These are phyloP conservation scores for Boletus insuetus DNA, from an alignment of 768 basidiomycete genomes.

Conservation along the genomic window DNA sequence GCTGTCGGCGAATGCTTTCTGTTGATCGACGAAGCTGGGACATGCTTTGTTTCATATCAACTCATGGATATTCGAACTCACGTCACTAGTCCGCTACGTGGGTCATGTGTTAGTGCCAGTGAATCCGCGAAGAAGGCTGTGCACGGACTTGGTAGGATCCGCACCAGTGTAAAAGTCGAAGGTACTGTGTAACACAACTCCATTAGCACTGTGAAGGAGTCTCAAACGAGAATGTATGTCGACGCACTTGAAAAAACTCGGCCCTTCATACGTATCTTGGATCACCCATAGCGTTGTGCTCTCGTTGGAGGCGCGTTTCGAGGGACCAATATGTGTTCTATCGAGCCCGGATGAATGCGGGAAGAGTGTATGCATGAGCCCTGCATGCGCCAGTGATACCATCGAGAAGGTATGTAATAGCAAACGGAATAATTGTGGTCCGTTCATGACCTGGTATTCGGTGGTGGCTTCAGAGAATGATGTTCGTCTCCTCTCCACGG, in stretches of 20 bases:
- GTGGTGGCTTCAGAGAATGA: slow-evolving; percentile 8
- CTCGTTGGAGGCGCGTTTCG: slow-evolving; percentile 14
- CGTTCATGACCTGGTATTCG: slow-evolving; percentile 4
- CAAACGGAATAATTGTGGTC: slow-evolving; percentile 3
- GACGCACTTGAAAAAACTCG: slow-evolving; percentile 67
- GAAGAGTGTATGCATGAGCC: slow-evolving; percentile 2
- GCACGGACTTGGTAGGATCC: slow-evolving; percentile 62
- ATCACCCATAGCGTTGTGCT: slow-evolving; percentile 60
- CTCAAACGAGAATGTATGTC: slow-evolving; percentile 3
- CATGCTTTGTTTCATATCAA: slow-evolving; percentile 7
- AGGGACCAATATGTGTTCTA: slow-evolving; percentile 1
- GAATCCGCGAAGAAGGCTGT: slow-evolving; percentile 5
- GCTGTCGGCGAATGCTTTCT: slow-evolving; percentile 48
- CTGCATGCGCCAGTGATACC: slow-evolving; percentile 13
- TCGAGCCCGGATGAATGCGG: background rate
- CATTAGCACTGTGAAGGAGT: slow-evolving; percentile 1
- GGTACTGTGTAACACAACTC: slow-evolving; percentile 36
- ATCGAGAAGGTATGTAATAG: slow-evolving; percentile 16
- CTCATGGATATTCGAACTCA: slow-evolving; percentile 35
- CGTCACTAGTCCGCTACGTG: slow-evolving; percentile 65
- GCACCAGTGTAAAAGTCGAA: slow-evolving; percentile 56
- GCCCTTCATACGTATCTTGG: slow-evolving; percentile 63
- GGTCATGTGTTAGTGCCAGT: slow-evolving; percentile 11
- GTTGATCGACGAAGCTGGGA: slow-evolving; percentile 58
- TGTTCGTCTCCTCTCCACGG: background rate